Evolutionary conservation across 2,329 filamentous ascomycete species (phyloP).

Genomic region (Trichoderma harzianum): DNA sequence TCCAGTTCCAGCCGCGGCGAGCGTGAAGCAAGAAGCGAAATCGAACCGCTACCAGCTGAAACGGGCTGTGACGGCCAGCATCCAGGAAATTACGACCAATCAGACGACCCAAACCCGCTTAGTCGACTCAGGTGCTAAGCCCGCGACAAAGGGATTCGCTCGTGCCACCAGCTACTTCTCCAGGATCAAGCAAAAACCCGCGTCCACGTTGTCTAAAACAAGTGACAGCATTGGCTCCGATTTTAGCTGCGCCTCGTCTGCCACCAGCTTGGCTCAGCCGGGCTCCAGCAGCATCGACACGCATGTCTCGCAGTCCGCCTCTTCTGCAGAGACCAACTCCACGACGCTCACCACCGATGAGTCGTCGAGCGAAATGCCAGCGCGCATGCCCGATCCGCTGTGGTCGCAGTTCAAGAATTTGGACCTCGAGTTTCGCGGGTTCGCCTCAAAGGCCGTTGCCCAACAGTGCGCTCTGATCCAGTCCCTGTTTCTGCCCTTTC

Average conservation of each 20-base stretch:
- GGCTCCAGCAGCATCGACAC: slow-evolving; percentile 37
- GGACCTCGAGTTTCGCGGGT: slow-evolving; percentile 50
- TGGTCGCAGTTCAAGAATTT: slow-evolving; percentile 55
- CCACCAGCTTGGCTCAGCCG: slow-evolving; percentile 44
- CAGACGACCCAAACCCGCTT: slow-evolving; percentile 24
- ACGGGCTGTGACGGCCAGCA: slow-evolving; percentile 28
- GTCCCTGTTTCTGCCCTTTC: slow-evolving; percentile 69
- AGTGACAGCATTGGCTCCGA: slow-evolving; percentile 37
- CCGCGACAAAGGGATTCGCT: slow-evolving; percentile 38
- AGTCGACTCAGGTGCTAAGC: slow-evolving; percentile 35
- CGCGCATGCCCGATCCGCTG: slow-evolving; percentile 47
- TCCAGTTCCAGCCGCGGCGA: slow-evolving; percentile 25
- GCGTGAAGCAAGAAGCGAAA: slow-evolving; percentile 24
- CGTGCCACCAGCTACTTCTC: slow-evolving; percentile 49
- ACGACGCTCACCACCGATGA: slow-evolving; percentile 39
- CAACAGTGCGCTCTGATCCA: slow-evolving; percentile 76
- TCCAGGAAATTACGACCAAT: slow-evolving; percentile 30
- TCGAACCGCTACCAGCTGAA: slow-evolving; percentile 27
- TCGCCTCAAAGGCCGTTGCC: slow-evolving; percentile 67
- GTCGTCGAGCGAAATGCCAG: slow-evolving; percentile 44
- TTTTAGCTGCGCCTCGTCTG: slow-evolving; percentile 46
- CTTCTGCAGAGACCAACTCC: slow-evolving; percentile 36
- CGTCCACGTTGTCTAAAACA: slow-evolving; percentile 41
- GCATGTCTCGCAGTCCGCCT: slow-evolving; percentile 39
- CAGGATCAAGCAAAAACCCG: slow-evolving; percentile 47